Conservation (phyloP, 1,284 basidiomycete species). For the Fistulina hepatica region DNA sequence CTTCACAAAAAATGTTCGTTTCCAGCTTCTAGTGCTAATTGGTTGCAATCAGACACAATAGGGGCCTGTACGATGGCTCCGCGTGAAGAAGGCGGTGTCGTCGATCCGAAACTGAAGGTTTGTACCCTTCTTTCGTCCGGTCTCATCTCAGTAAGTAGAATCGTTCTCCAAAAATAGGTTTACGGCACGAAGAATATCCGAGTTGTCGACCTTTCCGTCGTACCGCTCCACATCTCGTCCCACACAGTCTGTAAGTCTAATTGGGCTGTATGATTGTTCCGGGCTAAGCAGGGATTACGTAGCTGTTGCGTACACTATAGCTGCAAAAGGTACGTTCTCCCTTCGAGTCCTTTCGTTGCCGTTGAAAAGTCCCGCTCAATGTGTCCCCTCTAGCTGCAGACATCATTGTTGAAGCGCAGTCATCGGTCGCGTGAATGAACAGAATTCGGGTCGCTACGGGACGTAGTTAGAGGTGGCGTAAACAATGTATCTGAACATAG, state of each 20-base stretch:
- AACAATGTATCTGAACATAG: too few species aligned
- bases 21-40: constrained; percentile 1
- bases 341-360: too few species aligned
- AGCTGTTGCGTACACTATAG: constrained; percentile 10
- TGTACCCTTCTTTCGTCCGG: constrained; percentile 19
- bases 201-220: constrained; percentile 31
- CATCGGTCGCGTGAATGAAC: too few species aligned
- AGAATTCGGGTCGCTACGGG: too few species aligned
- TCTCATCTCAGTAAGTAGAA: background rate
- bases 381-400: too few species aligned
- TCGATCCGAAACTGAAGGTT: constrained; percentile 29
- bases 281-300: background rate
- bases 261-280: background rate
- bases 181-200: constrained; percentile 36
- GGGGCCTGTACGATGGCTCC: constrained; percentile 52
- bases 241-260: constrained; percentile 22
- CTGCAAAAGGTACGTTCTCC: too few species aligned
- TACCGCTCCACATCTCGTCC: constrained; percentile 26
- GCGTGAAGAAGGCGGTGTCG: constrained; percentile 40
- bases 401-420: too few species aligned
- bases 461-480: too few species aligned
- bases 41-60: constrained; percentile 22
- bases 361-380: too few species aligned
- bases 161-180: constrained; percentile 17
- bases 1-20: background rate